Percentiles rank a stretch among this genome's conserved stretches.
These are phyloP conservation scores for Suillus paluster DNA, from an alignment of 768 basidiomycete genomes.

Conservation along the genomic window DNA sequence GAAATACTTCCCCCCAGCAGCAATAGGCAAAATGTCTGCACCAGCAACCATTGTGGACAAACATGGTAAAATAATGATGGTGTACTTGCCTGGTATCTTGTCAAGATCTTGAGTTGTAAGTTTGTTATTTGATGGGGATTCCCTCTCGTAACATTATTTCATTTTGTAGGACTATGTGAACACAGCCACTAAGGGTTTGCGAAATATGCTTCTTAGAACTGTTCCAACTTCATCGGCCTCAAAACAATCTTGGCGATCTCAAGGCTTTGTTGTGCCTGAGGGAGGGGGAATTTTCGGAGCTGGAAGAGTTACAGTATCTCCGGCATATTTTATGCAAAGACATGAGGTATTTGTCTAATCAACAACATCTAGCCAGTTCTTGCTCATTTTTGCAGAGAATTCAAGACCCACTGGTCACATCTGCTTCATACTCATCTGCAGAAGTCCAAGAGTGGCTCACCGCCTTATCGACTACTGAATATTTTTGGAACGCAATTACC, in stretches of 20 bases:
- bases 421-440: not conserved
- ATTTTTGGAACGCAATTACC: not conserved
- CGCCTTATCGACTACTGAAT: not conserved
- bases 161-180: not conserved
- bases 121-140: not conserved
- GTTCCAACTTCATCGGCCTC: not conserved
- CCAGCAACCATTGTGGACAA: not conserved
- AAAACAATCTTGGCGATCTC: not conserved
- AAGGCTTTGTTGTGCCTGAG: not conserved
- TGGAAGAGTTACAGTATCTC: not conserved
- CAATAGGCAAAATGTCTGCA: not conserved
- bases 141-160: not conserved
- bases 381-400: not conserved
- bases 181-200: not conserved
- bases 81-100: not conserved
- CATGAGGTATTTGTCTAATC: not conserved
- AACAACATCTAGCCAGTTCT: not conserved
- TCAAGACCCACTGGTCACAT: not conserved
- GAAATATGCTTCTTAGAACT: not conserved
- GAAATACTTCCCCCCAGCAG: not conserved
- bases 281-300: not conserved
- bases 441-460: not conserved
- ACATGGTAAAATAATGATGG: constrained; percentile 1
- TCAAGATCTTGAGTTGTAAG: not conserved
- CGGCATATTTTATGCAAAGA: not conserved